Evolutionary conservation across 1,284 basidiomycete genomes (phyloP).

Genomic region (Puccinia sorghi): DNA sequence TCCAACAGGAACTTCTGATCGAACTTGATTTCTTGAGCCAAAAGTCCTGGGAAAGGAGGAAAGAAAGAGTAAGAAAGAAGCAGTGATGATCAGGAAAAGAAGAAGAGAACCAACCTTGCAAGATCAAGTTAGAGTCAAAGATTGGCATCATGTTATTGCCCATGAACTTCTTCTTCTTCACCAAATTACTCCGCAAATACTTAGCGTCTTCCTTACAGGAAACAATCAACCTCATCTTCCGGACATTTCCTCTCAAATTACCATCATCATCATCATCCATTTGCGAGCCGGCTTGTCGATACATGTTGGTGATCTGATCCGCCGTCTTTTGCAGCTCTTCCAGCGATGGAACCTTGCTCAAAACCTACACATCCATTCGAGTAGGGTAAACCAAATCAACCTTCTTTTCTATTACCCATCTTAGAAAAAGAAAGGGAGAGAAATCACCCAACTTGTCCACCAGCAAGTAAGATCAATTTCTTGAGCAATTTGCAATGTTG

Average conservation of each 20-base stretch:
- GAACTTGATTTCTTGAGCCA: conserved; percentile 14
- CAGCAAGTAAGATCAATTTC: conserved; percentile 28
- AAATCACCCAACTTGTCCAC: conserved; percentile 35
- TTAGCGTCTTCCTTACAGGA: conserved; percentile 5
- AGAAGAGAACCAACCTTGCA: neutral
- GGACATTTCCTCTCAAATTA: neutral
- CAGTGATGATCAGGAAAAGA: too few species aligned
- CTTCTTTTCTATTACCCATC: too few species aligned
- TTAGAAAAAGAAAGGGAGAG: too few species aligned
- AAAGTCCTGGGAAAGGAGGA: conserved; percentile 6
- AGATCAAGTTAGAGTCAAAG: conserved; percentile 22
- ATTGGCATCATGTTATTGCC: too few species aligned
- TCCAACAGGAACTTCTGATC: neutral
- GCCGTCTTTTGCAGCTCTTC: conserved; percentile 22
- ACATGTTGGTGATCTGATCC: neutral
- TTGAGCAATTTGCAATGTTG: conserved; percentile 18
- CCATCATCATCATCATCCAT: neutral
- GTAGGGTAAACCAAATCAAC: too few species aligned
- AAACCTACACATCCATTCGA: conserved; percentile 7
- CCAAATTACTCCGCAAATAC: neutral
- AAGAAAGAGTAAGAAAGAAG: neutral
- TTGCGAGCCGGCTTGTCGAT: neutral
- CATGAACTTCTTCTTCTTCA: conserved; percentile 11
- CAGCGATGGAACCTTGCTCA: neutral
- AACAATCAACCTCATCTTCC: neutral